Conservation (phyloP, 768 basidiomycete species). For the Myochromella boudieri region DNA sequence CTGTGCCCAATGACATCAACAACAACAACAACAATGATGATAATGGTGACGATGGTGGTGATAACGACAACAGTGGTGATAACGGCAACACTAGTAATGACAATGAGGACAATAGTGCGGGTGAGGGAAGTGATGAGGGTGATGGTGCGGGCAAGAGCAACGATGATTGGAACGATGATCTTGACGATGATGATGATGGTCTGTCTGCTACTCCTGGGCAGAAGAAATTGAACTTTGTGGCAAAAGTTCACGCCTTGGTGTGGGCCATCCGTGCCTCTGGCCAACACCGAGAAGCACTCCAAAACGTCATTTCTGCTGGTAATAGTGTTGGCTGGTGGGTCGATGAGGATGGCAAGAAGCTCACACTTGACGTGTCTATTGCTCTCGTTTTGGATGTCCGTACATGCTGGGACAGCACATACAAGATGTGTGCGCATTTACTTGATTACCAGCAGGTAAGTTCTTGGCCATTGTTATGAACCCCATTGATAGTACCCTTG, state of each 20-base stretch:
- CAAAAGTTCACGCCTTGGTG: background rate
- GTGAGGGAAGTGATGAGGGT: background rate
- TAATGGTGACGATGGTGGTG: too few species aligned
- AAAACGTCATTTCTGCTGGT: background rate
- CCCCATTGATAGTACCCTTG: conserved; percentile 2
- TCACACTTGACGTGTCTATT: background rate
- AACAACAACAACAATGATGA: too few species aligned
- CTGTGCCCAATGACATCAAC: too few species aligned
- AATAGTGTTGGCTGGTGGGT: background rate
- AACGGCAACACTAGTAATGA: background rate
- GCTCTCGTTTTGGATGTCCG: conserved; percentile 13
- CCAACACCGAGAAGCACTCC: too few species aligned
- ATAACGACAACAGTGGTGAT: background rate
- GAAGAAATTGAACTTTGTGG: background rate
- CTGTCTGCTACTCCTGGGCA: background rate
- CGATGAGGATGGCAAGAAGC: background rate
- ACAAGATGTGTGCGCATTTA: conserved; percentile 14
- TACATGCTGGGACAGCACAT: conserved; percentile 16
- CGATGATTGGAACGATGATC: background rate
- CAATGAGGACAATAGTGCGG: background rate
- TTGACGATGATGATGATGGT: background rate
- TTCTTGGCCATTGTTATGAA: background rate
- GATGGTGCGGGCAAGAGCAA: background rate
- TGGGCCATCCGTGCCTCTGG: too few species aligned
- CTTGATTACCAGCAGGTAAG: conserved; percentile 14